Base-by-base conservation (phyloP, 2,329 filamentous ascomycete species). In the Zasmidium angulare region DNA sequence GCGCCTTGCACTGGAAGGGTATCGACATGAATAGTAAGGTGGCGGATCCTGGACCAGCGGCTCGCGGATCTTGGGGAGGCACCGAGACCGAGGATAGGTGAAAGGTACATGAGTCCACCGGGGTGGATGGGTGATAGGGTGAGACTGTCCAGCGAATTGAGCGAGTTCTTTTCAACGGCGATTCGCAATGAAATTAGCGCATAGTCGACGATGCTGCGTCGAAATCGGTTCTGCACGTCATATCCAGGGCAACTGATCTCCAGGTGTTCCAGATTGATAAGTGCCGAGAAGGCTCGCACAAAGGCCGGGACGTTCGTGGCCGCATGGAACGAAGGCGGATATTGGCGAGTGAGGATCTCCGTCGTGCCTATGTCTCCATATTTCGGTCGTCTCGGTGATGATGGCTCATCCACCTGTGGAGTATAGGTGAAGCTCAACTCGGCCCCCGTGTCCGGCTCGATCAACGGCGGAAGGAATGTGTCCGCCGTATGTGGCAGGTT, bases 291-390 rank as follows among this genome's bases (percentile, higher is more conserved):
- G 51, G 89, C 89, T 63, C 86, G 82, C 67, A 93, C 87, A 77
- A 96, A 96, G 43, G 90, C 89, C 3, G 89, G 85, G 6, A 96
- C 88, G 71, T 96, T 95, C 61, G 90, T 93, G 7, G 92, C 90
- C 6, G 91, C 90, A 71, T 96, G 92, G 77, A 96, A 96, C 2
- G 96, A 78, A 4, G 92, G 90, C 54, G 91, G 90, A 70, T 96
- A 96, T 76, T 96, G 91, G 71, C 91, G 86, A 14, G 91, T 90
- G 61, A 96, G 81, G 59, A 96, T 83, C 71, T 93, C 89, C 62
- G 88, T 91, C 69, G 95, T 85, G 69, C 91, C 89, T 67, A 84
- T 82, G 72, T 87, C 90, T 66, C 89, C 90, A 73, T 96, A 96
- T 76, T 91, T 93, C 53, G 89, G 89, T 55, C 86, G 70, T 67